Evolutionary conservation across 257 asterid species (phyloP).

Genomic region (Craterostigma plantagineum): DNA sequence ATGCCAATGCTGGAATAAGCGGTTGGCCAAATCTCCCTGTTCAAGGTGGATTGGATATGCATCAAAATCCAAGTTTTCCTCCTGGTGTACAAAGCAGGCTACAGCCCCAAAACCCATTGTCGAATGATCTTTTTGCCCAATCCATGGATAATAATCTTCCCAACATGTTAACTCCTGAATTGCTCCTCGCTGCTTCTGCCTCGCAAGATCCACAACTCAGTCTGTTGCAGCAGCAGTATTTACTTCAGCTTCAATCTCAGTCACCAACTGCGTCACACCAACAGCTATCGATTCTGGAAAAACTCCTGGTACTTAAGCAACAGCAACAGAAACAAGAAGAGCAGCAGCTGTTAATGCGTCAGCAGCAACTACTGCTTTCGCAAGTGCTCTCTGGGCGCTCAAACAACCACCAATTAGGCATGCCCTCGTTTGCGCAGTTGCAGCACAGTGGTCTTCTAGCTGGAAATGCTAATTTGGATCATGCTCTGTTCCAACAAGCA

Average conservation of each 20-base stretch:
- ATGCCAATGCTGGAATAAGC: slow-evolving; percentile 29
- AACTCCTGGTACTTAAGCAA: slow-evolving; percentile 51
- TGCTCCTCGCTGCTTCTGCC: slow-evolving; percentile 30
- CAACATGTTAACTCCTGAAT: slow-evolving; percentile 36
- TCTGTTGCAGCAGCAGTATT: slow-evolving; percentile 76
- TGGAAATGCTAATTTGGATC: slow-evolving; percentile 37
- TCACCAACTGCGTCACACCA: slow-evolving; percentile 39
- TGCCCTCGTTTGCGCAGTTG: slow-evolving; percentile 30
- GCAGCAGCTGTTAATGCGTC: slow-evolving; percentile 41
- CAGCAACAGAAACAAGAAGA: slow-evolving; percentile 66
- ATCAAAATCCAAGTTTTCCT: slow-evolving; percentile 38
- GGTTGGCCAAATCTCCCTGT: slow-evolving; percentile 58
- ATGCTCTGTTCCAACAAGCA: slow-evolving; percentile 28
- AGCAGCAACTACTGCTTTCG: slow-evolving; percentile 73
- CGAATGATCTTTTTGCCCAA: slow-evolving; percentile 29
- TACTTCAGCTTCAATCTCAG: slow-evolving; percentile 57
- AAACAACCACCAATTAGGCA: slow-evolving; percentile 34
- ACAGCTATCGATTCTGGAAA: slow-evolving; percentile 50
- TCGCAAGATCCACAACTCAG: slow-evolving; percentile 74
- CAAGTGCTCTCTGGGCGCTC: slow-evolving; percentile 50
- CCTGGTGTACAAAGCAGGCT: slow-evolving; percentile 52
- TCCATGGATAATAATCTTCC: slow-evolving; percentile 32
- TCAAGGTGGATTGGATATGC: slow-evolving; percentile 65
- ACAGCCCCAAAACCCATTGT: slow-evolving; percentile 36
- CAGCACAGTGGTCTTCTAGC: slow-evolving; percentile 30